Evolutionary conservation across 768 basidiomycete species (phyloP).

Genomic region (Phlegmacium glaucopus): DNA sequence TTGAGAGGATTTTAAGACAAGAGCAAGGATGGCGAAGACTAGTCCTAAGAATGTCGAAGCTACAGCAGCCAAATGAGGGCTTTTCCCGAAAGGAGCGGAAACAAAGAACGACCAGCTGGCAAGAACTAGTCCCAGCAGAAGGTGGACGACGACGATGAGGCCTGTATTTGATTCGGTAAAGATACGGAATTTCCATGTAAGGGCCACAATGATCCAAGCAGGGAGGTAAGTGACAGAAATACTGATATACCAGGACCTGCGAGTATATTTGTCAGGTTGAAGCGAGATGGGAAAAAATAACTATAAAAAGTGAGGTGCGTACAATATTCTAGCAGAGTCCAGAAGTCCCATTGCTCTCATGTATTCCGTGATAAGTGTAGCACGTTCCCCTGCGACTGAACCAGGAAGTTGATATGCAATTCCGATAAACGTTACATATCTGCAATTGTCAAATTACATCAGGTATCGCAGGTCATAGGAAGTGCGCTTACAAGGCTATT

Average conservation of each 20-base stretch:
- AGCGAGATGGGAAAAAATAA: too few species aligned
- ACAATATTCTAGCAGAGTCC: conserved; percentile 53
- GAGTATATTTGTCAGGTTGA: conserved; percentile 25
- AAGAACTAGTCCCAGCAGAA: conserved; percentile 64
- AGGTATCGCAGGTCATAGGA: not conserved
- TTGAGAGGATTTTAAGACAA: conserved; percentile 43
- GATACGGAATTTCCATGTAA: conserved; percentile 66
- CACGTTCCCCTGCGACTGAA: conserved; percentile 62
- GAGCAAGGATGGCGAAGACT: conserved; percentile 62
- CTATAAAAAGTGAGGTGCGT: not conserved
- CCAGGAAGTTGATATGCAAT: conserved; percentile 80
- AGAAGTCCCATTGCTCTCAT: conserved; percentile 79
- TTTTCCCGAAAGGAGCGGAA: conserved; percentile 67
- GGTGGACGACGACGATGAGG: conserved; percentile 59
- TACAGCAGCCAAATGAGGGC: conserved; percentile 69
- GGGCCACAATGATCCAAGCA: conserved; percentile 66
- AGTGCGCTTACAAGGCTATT: conserved; percentile 53
- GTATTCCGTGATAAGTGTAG: conserved; percentile 61
- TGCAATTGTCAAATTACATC: conserved; percentile 15
- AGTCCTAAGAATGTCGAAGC: conserved; percentile 63
- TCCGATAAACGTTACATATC: conserved; percentile 69
- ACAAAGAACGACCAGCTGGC: conserved; percentile 73
- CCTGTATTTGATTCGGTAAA: conserved; percentile 58
- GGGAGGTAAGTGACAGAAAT: conserved; percentile 69
- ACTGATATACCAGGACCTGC: conserved; percentile 64